Conservation (phyloP, 2,329 filamentous ascomycete genomes). For the Tolypocladium ophioglossoides region DNA sequence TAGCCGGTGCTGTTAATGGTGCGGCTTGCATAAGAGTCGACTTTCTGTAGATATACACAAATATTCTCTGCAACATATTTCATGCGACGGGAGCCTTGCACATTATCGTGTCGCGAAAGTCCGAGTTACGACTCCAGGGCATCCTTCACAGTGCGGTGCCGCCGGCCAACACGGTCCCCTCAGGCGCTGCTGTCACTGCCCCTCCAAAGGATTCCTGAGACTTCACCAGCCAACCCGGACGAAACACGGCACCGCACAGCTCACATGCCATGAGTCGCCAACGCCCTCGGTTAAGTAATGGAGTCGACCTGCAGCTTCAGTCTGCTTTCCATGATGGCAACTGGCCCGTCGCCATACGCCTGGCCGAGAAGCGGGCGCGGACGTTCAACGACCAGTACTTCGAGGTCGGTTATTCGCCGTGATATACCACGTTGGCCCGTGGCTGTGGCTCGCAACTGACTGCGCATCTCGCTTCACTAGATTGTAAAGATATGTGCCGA, state of each 20-base stretch:
- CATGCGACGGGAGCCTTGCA: too few species aligned
- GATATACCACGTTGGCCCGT: not conserved
- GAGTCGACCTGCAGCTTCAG: slow-evolving; percentile 43
- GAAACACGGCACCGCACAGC: not conserved
- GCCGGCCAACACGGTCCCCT: not conserved
- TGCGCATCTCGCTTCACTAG: slow-evolving; percentile 14
- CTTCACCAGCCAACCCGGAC: not conserved
- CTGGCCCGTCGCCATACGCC: slow-evolving; percentile 39
- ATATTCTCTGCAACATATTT: too few species aligned
- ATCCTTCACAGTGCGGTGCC: not conserved
- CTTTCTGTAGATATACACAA: not conserved
- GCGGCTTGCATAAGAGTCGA: not conserved
- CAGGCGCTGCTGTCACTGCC: not conserved
- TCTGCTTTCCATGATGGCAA: slow-evolving; percentile 43
- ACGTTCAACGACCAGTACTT: slow-evolving; percentile 44
- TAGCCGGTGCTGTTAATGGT: not conserved
- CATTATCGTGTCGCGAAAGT: not conserved
- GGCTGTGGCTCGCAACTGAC: not conserved
- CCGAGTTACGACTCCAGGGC: not conserved
- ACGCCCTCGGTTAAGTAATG: slow-evolving; percentile 32
- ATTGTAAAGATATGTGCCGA: slow-evolving; percentile 39
- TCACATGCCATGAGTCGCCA: slow-evolving; percentile 21
- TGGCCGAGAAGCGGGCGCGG: slow-evolving; percentile 41
- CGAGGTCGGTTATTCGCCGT: slow-evolving; percentile 25
- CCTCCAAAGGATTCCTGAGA: not conserved